Conservation (phyloP, 2,329 filamentous ascomycete species). For the Colletotrichum cereale region DNA sequence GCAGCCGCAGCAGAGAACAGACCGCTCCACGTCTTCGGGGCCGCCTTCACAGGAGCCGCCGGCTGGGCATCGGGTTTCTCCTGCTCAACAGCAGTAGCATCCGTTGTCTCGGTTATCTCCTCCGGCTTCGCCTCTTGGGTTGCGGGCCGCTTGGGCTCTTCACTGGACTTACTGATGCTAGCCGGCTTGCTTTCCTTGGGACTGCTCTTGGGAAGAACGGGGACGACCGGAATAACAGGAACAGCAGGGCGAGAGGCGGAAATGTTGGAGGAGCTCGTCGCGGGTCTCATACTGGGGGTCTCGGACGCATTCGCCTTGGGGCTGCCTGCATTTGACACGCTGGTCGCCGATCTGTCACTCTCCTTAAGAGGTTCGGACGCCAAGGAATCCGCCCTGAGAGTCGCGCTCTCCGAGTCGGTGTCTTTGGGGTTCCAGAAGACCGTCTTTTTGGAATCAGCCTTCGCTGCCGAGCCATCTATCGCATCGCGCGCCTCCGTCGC, state of each 20-base stretch:
- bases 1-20: conserved; percentile 50
- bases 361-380: conserved; percentile 24
- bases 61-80: conserved; percentile 38
- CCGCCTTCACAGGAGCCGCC: conserved; percentile 44
- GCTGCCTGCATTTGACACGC: conserved; percentile 21
- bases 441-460: conserved; percentile 16
- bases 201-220: conserved; percentile 57
- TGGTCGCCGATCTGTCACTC: conserved; percentile 19
- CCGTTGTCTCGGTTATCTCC: conserved; percentile 35
- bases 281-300: conserved; percentile 36
- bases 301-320: conserved; percentile 36
- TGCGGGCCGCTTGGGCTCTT: conserved; percentile 25
- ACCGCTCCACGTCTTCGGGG: conserved; percentile 56
- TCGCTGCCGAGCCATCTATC: conserved; percentile 45
- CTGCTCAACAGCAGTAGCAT: conserved; percentile 33
- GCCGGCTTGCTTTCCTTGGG: conserved; percentile 46
- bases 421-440: conserved; percentile 21
- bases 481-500: conserved; percentile 35
- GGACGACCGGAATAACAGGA: conserved; percentile 61
- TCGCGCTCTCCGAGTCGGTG: conserved; percentile 19
- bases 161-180: conserved; percentile 9
- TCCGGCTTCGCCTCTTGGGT: conserved; percentile 45
- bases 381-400: conserved; percentile 19
- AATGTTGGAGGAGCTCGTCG: conserved; percentile 34
- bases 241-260: conserved; percentile 49